Conservation (phyloP, 441 rosid genomes). For the Erodium chrysanthum region DNA sequence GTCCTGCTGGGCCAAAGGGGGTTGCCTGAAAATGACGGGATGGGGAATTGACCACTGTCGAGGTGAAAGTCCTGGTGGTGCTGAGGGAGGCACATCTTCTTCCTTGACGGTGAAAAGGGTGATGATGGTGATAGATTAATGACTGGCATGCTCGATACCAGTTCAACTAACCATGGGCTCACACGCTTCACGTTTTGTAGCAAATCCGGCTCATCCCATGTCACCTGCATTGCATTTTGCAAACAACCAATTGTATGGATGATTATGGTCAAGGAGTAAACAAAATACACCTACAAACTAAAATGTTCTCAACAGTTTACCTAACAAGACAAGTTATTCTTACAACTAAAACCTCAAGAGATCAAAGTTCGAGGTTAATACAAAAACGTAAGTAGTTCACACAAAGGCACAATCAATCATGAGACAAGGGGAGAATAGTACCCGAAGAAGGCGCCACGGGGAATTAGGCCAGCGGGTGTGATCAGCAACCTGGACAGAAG, state of each 20-base stretch:
- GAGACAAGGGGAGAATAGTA: conserved; percentile 16
- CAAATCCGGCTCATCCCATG: conserved; percentile 96
- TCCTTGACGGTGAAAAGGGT: conserved; percentile 61
- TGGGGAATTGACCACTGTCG: conserved; percentile 42
- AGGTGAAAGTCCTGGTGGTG: conserved; percentile 58
- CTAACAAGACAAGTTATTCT: no score
- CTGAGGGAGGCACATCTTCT: conserved; percentile 33
- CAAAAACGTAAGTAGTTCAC: neutral
- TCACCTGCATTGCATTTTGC: conserved; percentile 50
- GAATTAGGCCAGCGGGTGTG: conserved; percentile 80
- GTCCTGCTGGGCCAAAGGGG: conserved; percentile 42
- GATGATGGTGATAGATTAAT: conserved; percentile 32
- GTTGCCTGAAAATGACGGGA: conserved; percentile 57
- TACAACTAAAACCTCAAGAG: no score
- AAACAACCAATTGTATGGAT: no score
- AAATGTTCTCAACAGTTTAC: neutral
- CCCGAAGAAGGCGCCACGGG: conserved; percentile 90
- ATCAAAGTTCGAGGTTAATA: no score
- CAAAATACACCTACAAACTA: neutral
- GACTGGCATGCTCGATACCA: conserved; percentile 45
- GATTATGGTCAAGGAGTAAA: no score
- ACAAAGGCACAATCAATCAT: neutral
- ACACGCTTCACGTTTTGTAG: conserved; percentile 88
- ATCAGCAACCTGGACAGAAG: conserved; percentile 71
- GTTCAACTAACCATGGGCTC: conserved; percentile 37